phyloP scores from a whole-genome alignment of 495 filamentous ascomycete species.

The Hypoxylon subgilvum region DNA sequence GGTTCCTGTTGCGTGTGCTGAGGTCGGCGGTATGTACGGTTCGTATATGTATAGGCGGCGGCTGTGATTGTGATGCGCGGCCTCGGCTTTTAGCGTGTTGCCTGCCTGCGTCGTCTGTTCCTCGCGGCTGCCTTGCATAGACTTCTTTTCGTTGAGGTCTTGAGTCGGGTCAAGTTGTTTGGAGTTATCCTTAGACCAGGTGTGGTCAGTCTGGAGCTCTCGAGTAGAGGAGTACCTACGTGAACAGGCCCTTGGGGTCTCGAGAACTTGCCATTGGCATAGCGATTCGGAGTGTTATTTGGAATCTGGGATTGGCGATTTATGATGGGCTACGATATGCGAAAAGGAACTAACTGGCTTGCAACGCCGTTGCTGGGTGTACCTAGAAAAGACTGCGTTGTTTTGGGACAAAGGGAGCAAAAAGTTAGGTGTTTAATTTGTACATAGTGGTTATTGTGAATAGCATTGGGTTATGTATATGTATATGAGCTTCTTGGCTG shows the following conservation, averaged over 20 bases:
- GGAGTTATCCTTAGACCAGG: too few species aligned
- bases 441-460: constrained; percentile 18
- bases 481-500: not conserved
- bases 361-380: too few species aligned
- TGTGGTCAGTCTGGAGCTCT: not conserved
- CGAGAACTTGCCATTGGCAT: constrained; percentile 12
- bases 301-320: constrained; percentile 9
- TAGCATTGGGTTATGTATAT: constrained; percentile 16
- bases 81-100: too few species aligned
- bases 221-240: too few species aligned
- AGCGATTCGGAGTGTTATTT: constrained; percentile 18
- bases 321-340: constrained; percentile 18
- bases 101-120: too few species aligned
- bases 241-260: too few species aligned
- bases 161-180: too few species aligned
- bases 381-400: too few species aligned
- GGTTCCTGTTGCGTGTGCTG: constrained; percentile 75
- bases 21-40: constrained; percentile 86
- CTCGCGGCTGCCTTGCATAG: too few species aligned
- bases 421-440: constrained; percentile 3
- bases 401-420: not conserved
- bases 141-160: too few species aligned
- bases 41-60: constrained; percentile 76
- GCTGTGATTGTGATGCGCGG: constrained; percentile 39
- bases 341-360: too few species aligned